Conservation (phyloP, 345 rosid genomes). For the Lepidium sativum region DNA sequence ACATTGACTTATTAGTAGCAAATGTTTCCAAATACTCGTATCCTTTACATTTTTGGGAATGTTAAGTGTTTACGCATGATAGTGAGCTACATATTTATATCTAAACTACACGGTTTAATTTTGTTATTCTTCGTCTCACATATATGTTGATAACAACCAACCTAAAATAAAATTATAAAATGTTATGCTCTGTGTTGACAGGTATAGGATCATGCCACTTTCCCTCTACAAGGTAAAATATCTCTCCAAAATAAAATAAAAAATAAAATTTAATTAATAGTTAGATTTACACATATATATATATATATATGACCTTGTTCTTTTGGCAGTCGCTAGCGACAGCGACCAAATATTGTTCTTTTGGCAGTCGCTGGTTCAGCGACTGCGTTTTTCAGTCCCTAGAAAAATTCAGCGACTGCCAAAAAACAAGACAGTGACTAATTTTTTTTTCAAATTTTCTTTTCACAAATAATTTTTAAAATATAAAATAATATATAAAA, state of each 20-base stretch:
- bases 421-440: no score
- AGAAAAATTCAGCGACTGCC: no score
- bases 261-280: not conserved
- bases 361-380: no score
- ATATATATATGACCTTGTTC: no score
- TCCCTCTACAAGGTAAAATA: conserved; percentile 25
- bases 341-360: no score
- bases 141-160: not conserved
- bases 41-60: not conserved
- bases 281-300: no score
- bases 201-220: conserved; percentile 31
- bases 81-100: not conserved
- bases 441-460: no score
- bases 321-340: no score
- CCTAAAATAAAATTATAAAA: not conserved
- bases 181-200: not conserved
- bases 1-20: not conserved
- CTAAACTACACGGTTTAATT: not conserved
- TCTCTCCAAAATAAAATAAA: not conserved
- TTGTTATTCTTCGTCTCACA: no score
- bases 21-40: not conserved
- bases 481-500: no score
- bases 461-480: no score
- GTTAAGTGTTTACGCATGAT: not conserved
- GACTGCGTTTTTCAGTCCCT: no score